Conservation (phyloP, 352 stramenopile genomes). For the Elongisporangium senticosum region DNA sequence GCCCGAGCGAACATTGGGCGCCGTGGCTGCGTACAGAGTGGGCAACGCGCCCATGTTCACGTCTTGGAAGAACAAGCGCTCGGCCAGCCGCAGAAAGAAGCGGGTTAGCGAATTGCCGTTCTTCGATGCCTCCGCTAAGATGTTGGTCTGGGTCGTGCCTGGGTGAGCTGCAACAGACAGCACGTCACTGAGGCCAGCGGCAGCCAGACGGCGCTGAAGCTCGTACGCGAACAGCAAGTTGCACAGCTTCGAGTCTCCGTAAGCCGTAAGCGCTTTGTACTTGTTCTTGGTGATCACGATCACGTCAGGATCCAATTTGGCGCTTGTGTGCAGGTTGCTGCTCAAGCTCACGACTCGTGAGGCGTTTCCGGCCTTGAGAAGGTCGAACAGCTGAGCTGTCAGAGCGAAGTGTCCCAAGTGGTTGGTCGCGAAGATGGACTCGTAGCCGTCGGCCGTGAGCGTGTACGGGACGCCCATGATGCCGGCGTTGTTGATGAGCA, state of each 20-base stretch:
- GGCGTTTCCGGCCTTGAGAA: constrained; percentile 19
- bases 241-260: constrained; percentile 41
- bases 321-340: constrained; percentile 13
- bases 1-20: constrained; percentile 15
- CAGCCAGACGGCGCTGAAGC: constrained; percentile 28
- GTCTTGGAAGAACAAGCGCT: constrained; percentile 28
- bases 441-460: constrained; percentile 31
- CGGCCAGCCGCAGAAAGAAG: constrained; percentile 6
- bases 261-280: constrained; percentile 13
- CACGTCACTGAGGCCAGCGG: constrained; percentile 19
- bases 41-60: constrained; percentile 21
- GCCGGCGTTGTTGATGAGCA: constrained; percentile 69
- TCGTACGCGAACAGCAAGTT: constrained; percentile 49
- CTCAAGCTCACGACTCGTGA: constrained; percentile 40
- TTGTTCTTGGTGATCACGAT: too few species aligned
- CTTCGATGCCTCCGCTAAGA: too few species aligned
- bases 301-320: too few species aligned
- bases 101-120: too few species aligned
- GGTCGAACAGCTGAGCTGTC: constrained; percentile 31
- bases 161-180: constrained; percentile 32
- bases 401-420: constrained; percentile 56
- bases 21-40: constrained; percentile 27
- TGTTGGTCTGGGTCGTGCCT: constrained; percentile 10
- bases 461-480: constrained; percentile 33
- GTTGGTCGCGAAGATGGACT: constrained; percentile 65